These are phyloP conservation scores for Castanopsis chinensis DNA, from an alignment of 306 rosid species.

Conservation along the genomic window DNA sequence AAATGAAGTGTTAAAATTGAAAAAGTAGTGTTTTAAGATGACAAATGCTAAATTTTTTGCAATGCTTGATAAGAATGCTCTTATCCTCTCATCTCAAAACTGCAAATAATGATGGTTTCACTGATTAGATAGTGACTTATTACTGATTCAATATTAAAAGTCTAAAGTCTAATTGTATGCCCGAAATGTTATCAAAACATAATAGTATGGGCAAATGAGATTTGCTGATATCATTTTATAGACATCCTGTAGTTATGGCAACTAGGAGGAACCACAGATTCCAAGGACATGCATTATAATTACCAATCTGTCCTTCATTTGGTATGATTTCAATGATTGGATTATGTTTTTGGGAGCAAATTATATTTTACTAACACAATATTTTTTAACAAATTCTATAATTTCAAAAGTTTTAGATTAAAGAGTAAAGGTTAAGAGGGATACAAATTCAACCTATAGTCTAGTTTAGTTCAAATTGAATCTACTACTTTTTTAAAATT, in stretches of 20 bases:
- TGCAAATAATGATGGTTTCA: neutral
- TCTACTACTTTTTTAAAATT: no score
- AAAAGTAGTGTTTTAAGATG: no score
- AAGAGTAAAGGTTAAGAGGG: no score
- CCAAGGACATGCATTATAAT: slow-evolving; percentile 26
- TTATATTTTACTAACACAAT: no score
- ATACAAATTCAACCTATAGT: no score
- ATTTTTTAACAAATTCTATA: no score
- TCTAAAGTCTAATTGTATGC: no score
- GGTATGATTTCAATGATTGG: neutral
- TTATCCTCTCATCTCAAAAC: neutral
- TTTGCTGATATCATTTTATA: neutral
- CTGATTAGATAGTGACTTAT: neutral
- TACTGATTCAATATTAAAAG: neutral
- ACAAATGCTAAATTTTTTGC: no score
- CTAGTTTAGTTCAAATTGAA: no score
- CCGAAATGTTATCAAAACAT: neutral
- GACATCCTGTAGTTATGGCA: slow-evolving; percentile 35
- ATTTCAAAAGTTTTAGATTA: no score
- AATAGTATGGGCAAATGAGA: slow-evolving; percentile 5
- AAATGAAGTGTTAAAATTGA: no score
- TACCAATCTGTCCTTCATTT: slow-evolving; percentile 3
- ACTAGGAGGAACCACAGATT: slow-evolving; percentile 13
- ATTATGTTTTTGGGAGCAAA: neutral
- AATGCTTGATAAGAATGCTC: no score